Evolutionary conservation across 2,329 filamentous ascomycete species (phyloP), one percentile per base, ranked within the genome.

Genomic region (Ophiostoma fasciatum): DNA sequence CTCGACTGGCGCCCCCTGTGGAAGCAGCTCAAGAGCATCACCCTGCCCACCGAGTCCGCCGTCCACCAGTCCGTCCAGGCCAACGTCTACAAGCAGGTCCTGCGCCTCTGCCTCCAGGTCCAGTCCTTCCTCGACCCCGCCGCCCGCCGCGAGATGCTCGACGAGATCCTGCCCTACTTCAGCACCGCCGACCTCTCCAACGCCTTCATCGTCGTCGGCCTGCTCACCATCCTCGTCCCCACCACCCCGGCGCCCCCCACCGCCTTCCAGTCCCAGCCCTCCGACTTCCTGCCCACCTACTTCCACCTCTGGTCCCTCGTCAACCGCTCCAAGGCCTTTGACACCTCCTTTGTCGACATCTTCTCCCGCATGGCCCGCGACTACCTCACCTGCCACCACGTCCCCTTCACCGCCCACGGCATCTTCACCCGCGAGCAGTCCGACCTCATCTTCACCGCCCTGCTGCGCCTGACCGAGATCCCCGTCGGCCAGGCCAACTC

Each of bases 221-320:
- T 88, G 41, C 65, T 98, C 49, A 94, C 93, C 49, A 63, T 92
- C 44, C 65, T 98, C 49, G 68, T 98, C 42, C 90, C 90, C 14
- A 94, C 88, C 7, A 74, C 77, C 25, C 77, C 85, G 2, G 74
- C 80, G 3, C 80, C 84, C 4, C 67, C 74, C 19, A 74, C 74
- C 21, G 73, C 80, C 47, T 64, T 67, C 22, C 74, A 85, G 47
- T 73, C 93, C n/a, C 77, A 85, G 47, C 88, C 90, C 1, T 78
- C 87, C 46, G 77, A 88, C 51, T 88, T 92, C 50, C 62, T 96
- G 25, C 90, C 90, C 4, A 94, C 88, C 1, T 79, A 94, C 48
- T 98, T 98, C 63, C 90, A 98, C 55, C 61, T 96, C 2, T 98
- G 90, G 90, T 90, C 87, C 2, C 66, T 96, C 28, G 76, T 96